Evolutionary conservation across 495 filamentous ascomycete genomes (phyloP), one percentile per base, ranked within the genome.

Genomic region (Annulohypoxylon maeteangense): DNA sequence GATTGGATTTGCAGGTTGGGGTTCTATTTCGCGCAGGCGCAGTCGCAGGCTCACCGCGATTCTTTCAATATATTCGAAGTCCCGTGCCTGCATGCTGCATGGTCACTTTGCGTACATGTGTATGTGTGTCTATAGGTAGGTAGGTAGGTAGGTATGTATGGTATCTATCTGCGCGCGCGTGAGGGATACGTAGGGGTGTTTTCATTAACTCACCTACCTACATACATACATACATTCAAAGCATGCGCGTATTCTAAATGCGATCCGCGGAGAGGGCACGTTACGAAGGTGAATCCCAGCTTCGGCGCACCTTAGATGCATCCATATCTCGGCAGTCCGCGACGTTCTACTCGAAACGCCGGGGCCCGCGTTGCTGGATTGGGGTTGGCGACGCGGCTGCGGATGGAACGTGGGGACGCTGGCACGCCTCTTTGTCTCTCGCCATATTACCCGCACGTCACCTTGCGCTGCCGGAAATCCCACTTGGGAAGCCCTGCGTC

Each of bases 61-160:
- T n/a, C n/a, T n/a, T n/a, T 11, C 40, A 44, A 44, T 44, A 18
- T 44, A 42, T 38, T 65, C 64, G n/a, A 68, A 65, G 61, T 73
- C 65, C 65, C 70, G 70, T 69, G 65, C 62, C 56, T 68, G 70
- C 65, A 73, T 68, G 54, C n/a, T 44, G 40, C 40, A 44, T 44
- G 40, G 40, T n/a, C 70, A 40, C 44, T 16, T 45, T 51, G 62
- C 31, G 18, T 18, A 48, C 42, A 48, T 40, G 38, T 65, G 56
- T 48, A n/a, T n/a, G n/a, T n/a, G n/a, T n/a, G n/a, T n/a, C n/a
- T n/a, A n/a, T n/a, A n/a, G n/a, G 38, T 56, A 40, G n/a, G 12
- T 16, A 18, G 14, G 36, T 34, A 57, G 20, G 22, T 53, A 25
- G 4, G 16, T 16, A 16, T 56, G 36, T 40, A 40, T 40, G 34